These are phyloP conservation scores for Daldinia sp. DNA, from an alignment of 2,329 filamentous ascomycete genomes.

Conservation along the genomic window DNA sequence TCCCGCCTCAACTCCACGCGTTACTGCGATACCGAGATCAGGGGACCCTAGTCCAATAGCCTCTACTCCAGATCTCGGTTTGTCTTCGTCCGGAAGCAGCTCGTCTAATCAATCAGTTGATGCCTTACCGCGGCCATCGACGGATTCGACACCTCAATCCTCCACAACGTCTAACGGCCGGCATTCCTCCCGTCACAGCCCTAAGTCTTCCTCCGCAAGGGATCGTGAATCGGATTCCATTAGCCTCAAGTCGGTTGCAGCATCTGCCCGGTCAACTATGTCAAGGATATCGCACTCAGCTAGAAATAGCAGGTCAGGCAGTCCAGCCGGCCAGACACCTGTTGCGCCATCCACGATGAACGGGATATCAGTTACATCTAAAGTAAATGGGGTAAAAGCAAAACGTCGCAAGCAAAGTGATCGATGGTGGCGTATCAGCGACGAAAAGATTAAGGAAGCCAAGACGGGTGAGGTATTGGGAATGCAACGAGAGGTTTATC, in stretches of 20 bases:
- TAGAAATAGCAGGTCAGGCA: slow-evolving; percentile 44
- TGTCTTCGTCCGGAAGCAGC: slow-evolving; percentile 48
- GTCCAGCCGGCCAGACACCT: slow-evolving; percentile 38
- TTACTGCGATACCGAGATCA: slow-evolving; percentile 49
- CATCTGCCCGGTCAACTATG: slow-evolving; percentile 63
- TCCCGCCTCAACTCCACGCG: slow-evolving; percentile 57
- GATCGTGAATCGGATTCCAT: slow-evolving; percentile 58
- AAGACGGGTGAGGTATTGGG: slow-evolving; percentile 89
- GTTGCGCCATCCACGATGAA: slow-evolving; percentile 38
- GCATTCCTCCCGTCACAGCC: slow-evolving; percentile 29
- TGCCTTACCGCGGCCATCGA: slow-evolving; percentile 32
- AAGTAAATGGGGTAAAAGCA: slow-evolving; percentile 36
- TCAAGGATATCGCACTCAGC: slow-evolving; percentile 56
- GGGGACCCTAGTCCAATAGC: slow-evolving; percentile 53
- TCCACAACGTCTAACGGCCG: slow-evolving; percentile 29
- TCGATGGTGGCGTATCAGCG: slow-evolving; percentile 97
- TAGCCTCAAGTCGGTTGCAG: slow-evolving; percentile 65
- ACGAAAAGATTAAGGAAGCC: slow-evolving; percentile 94
- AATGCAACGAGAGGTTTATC: slow-evolving; percentile 95
- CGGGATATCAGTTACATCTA: slow-evolving; percentile 31
- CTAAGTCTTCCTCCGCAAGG: slow-evolving; percentile 41
- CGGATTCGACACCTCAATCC: slow-evolving; percentile 36
- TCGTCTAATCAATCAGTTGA: slow-evolving; percentile 52
- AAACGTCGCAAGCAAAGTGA: slow-evolving; percentile 70
- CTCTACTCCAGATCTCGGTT: slow-evolving; percentile 59